Conservation (phyloP, 805 yeast genomes). For the Candida fluviatilis region DNA sequence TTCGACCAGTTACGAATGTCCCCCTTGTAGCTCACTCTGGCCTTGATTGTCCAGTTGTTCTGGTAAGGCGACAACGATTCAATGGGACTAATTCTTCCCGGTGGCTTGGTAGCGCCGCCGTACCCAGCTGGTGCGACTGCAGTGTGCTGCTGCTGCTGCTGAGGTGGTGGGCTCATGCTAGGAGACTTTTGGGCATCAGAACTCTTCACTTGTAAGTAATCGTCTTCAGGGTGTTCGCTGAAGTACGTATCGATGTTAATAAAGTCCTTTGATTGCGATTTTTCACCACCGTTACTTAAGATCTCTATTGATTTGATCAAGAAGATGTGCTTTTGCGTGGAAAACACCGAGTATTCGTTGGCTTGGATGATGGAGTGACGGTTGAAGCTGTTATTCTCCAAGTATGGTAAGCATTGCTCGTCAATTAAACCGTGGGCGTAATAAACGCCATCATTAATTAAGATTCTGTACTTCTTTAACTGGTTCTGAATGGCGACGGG, state of each 20-base stretch:
- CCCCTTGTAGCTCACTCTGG: conserved; percentile 83
- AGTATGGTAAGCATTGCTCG: conserved; percentile 40
- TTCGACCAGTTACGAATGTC: conserved; percentile 87
- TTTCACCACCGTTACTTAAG: conserved; percentile 33
- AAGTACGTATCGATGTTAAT: conserved; percentile 48
- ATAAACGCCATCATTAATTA: conserved; percentile 37
- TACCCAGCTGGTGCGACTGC: conserved; percentile 9
- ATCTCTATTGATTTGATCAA: conserved; percentile 46
- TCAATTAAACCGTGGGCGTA: conserved; percentile 35
- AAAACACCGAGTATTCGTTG: conserved; percentile 40
- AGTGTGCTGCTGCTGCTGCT: conserved; percentile 7
- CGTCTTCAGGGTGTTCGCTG: conserved; percentile 55
- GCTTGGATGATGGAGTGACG: conserved; percentile 41
- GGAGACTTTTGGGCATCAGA: conserved; percentile 3
- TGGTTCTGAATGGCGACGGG: conserved; percentile 19
- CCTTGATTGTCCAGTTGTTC: conserved; percentile 88
- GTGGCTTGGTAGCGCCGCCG: background rate
- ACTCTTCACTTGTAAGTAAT: conserved; percentile 19
- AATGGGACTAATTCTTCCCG: conserved; percentile 54
- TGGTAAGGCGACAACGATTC: conserved; percentile 91
- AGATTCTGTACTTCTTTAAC: conserved; percentile 27
- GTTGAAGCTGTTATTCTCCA: conserved; percentile 39
- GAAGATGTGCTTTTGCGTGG: conserved; percentile 46
- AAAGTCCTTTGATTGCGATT: conserved; percentile 20
- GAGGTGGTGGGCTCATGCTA: conserved; percentile 4